Evolutionary conservation across 352 stramenopile genomes (phyloP).

Genomic region (Globisporangium barbulae): DNA sequence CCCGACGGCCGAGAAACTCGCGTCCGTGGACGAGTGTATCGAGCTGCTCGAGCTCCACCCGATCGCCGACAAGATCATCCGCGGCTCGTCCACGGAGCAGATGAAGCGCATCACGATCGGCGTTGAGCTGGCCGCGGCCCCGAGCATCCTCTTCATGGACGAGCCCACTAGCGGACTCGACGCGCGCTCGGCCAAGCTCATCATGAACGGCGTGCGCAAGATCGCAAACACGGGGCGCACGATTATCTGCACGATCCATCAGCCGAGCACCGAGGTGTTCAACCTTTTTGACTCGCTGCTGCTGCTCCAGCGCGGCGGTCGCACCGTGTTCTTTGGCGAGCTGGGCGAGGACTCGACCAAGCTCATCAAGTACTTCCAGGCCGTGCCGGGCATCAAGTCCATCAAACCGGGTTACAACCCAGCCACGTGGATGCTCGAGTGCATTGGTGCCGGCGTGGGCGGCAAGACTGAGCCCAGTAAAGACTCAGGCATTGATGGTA

Average conservation of each 20-base stretch:
- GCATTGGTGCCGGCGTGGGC: constrained; percentile 31
- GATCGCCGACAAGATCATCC: constrained; percentile 58
- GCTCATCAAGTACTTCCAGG: constrained; percentile 56
- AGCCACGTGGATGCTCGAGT: constrained; percentile 21
- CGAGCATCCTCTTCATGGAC: constrained; percentile 87
- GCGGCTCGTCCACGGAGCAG: constrained; percentile 49
- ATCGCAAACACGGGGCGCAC: constrained; percentile 71
- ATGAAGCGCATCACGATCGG: constrained; percentile 78
- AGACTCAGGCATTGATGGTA: neutral
- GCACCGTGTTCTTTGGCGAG: constrained; percentile 56
- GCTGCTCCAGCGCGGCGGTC: constrained; percentile 60
- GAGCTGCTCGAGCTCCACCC: constrained; percentile 41
- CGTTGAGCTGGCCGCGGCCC: constrained; percentile 87
- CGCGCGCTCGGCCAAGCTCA: constrained; percentile 75
- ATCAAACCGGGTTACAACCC: constrained; percentile 68
- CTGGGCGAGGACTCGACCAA: constrained; percentile 38
- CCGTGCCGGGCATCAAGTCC: constrained; percentile 26
- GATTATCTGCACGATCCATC: constrained; percentile 92
- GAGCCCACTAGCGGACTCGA: constrained; percentile 89
- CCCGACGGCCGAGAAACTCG: constrained; percentile 31
- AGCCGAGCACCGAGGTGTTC: constrained; percentile 88
- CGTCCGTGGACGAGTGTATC: constrained; percentile 55
- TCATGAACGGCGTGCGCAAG: constrained; percentile 88
- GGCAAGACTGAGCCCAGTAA: constrained; percentile 19
- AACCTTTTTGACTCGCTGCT: constrained; percentile 86